Evolutionary conservation across 108 stramenopile genomes (phyloP).

Genomic region (Fragilaria crotonensis): DNA sequence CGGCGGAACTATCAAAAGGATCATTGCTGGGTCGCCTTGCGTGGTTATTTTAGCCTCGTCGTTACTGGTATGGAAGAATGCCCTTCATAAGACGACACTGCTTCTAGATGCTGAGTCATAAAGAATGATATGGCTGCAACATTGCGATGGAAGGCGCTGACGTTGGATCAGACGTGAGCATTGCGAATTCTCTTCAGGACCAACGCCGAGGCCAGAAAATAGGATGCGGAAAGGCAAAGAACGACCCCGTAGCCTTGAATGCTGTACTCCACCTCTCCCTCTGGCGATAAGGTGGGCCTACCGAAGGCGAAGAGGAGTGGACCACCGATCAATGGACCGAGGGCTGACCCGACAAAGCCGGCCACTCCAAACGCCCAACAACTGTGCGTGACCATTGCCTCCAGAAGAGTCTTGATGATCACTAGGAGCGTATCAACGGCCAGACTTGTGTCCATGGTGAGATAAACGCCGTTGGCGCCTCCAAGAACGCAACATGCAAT

Average conservation of each 20-base stretch:
- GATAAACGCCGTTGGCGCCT: slow-evolving; percentile 53
- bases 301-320: slow-evolving; percentile 8
- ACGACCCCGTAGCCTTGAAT: slow-evolving; percentile 8
- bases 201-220: slow-evolving; percentile 7
- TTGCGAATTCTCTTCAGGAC: no score
- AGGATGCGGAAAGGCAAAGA: slow-evolving; percentile 6
- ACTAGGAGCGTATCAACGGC: slow-evolving; percentile 49
- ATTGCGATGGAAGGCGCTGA: no score
- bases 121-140: no score
- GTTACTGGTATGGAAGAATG: no score
- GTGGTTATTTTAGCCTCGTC: no score
- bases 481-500: slow-evolving; percentile 33
- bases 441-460: slow-evolving; percentile 63
- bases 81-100: no score
- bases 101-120: no score
- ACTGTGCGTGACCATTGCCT: slow-evolving; percentile 35
- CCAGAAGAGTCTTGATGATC: slow-evolving; percentile 7
- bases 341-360: slow-evolving; percentile 44
- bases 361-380: slow-evolving; percentile 64
- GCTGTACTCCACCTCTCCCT: slow-evolving; percentile 3
- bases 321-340: slow-evolving; percentile 59
- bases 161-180: no score
- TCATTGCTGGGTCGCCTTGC: no score
- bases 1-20: no score
- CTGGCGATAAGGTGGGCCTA: background rate